Evolutionary conservation across 768 basidiomycete species (phyloP), one percentile per base, ranked within the genome.

Genomic region (Lyophyllum decastes): DNA sequence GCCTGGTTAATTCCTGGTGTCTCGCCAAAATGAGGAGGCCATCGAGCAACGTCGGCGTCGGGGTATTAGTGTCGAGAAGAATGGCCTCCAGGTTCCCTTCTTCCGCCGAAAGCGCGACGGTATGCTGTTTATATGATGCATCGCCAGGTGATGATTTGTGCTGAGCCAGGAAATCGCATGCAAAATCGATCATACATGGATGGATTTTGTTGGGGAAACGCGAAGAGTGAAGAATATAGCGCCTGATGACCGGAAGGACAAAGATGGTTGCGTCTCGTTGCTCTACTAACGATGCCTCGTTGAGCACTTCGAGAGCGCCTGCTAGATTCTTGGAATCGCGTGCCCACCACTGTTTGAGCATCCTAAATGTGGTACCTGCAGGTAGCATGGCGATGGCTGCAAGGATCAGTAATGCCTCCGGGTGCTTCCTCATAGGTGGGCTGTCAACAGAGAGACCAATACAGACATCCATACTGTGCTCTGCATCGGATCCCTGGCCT

Each of bases 351-450:
- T 54, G 27, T 2, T 1, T 11, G 14, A 70, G 50, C 24, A 60
- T 43, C 2, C 57, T 16, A 1, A 49, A 44, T 19, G 50, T 55
- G 14, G 64, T 62, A 1, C 71, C 69, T 17, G 53, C 63, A 0
- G 71, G 71, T 7, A 72, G 64, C 49, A 70, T 50, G 11, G 69
- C 64, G 16, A 72, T 58, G n/a, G 61, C 52, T 7, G 61, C 47
- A 16, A 65, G 59, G 11, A 65, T 56, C 2, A 21, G 11, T 5
- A 33, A 16, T 11, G 49, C 52, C 4, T 49, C 53, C 9, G 54
- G 64, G 24, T 52, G 25, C 2, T 19, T 21, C 2, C 27, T 12
- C 43, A 62, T 58, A 9, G 33, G 25, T 1, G 49, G 44, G 26
- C 57, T 55, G 30, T 62, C 24, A 9, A 58, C 54, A 2, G 61